A percentile compares a stretch with the other conserved stretches of the same genome.
Evolutionary conservation across 495 filamentous ascomycete species (phyloP).

Genomic region (Glonium stellatum): DNA sequence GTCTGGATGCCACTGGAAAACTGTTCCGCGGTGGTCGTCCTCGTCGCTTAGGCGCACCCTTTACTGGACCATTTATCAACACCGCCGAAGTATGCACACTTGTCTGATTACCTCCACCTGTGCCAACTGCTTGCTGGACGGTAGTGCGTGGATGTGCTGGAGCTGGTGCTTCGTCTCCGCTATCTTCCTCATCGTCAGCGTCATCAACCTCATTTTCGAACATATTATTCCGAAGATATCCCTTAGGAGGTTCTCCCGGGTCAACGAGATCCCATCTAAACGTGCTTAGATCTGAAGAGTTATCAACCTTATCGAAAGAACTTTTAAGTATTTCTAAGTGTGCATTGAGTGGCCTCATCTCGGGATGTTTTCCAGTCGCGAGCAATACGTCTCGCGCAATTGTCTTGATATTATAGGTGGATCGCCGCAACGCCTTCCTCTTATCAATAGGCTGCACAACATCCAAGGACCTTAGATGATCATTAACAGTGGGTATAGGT

Average conservation of each 20-base stretch:
- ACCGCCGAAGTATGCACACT: neutral
- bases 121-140: neutral
- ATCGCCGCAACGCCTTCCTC: constrained; percentile 41
- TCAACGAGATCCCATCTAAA: constrained; percentile 65
- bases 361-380: constrained; percentile 53
- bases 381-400: constrained; percentile 63
- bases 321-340: constrained; percentile 48
- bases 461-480: constrained; percentile 4
- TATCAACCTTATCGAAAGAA: constrained; percentile 39
- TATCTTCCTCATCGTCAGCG: constrained; percentile 31
- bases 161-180: constrained; percentile 6
- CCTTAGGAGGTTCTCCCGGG: constrained; percentile 34
- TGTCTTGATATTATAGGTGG: constrained; percentile 51
- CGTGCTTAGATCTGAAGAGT: constrained; percentile 50
- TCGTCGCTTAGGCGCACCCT: constrained; percentile 10
- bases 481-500: constrained; percentile 29
- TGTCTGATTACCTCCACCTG: neutral
- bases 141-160: neutral
- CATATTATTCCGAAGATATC: constrained; percentile 12
- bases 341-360: constrained; percentile 49
- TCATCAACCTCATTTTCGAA: constrained; percentile 19
- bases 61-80: constrained; percentile 14
- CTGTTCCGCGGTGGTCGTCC: constrained; percentile 20
- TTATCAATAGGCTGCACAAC: constrained; percentile 42
- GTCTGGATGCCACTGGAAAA: constrained; percentile 7